Base-by-base conservation (phyloP, 1,284 basidiomycete species). In the Sanguinoderma infundibulare region DNA sequence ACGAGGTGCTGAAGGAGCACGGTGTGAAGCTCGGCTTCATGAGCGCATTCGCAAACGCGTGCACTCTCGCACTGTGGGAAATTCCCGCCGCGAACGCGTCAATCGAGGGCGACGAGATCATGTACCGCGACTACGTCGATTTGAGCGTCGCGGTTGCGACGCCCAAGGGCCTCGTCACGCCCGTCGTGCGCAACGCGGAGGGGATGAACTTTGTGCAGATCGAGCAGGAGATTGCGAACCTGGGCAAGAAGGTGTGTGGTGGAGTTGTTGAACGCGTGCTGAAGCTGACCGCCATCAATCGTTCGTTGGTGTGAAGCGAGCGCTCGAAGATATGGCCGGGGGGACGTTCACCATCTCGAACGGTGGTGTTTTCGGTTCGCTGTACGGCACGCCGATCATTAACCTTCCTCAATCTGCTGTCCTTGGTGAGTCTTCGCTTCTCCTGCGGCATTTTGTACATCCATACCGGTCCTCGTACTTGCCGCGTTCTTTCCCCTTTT, bases 331-430 rank as follows among this genome's bases (percentile, higher is more conserved):
- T 75, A 96, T 97, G 97, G 85, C 94, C 46, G 98, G 97, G 59
- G 96, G 97, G 55, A 91, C 94, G 24, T 98, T 99, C 84, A 99
- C 97, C 71, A 98, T 99, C 78, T 98, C 97, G 57, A 99, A 99
- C 76, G 98, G 98, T 53, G 98, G 97, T 72, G 97, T 99, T 74
- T 99, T 99, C 72, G 97, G 97, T 59, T 98, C 95, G 57, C 82
- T 98, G 52, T 98, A 92, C 74, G 97, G 97, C 55, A 99, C 97
- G 38, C 97, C 97, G 54, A 96, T 96, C 76, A 96, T 99, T 81
- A 99, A 98, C 83, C 81, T 97, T 60, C 97, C 97, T 22, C 97
- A 98, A 77, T 82, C 95, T 46, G 97, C 96, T 60, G 96, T 98
- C 22, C 85, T 98, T 60, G 94, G 91, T 85, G 67, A 65, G 82